These are phyloP conservation scores for Hypoxylon sp. DNA, from an alignment of 2,329 filamentous ascomycete species.

Conservation along the genomic window DNA sequence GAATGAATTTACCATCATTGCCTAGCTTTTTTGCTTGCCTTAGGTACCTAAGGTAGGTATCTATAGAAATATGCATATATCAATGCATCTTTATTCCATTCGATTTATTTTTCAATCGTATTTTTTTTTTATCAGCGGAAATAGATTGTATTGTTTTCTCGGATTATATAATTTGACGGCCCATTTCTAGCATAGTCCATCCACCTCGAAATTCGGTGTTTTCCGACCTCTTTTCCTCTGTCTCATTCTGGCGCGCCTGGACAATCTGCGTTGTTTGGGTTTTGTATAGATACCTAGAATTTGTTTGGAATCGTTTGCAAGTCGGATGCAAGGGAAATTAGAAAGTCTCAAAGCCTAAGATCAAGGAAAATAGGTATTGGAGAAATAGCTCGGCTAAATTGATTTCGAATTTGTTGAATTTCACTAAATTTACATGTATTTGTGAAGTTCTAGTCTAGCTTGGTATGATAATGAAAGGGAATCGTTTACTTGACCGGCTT, in stretches of 20 bases:
- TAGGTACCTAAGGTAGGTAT: no score
- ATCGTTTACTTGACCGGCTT: background rate
- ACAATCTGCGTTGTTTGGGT: no score
- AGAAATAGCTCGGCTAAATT: no score
- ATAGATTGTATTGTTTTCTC: no score
- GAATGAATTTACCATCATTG: background rate
- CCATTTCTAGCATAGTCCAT: no score
- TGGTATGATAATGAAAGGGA: background rate
- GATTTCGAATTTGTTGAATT: no score
- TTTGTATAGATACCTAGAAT: no score
- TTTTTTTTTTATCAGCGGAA: no score
- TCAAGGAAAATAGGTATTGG: background rate
- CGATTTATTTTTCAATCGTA: background rate
- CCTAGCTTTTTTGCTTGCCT: background rate
- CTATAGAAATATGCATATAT: conserved; percentile 1
- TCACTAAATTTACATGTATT: background rate
- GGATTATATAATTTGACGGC: no score
- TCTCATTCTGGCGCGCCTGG: no score
- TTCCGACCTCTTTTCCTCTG: no score
- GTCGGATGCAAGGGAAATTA: background rate
- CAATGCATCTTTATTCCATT: background rate
- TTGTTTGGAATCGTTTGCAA: background rate
- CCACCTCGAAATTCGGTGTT: no score
- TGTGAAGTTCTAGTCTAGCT: background rate
- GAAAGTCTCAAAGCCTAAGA: background rate